Evolutionary conservation across 495 filamentous ascomycete genomes (phyloP).

Genomic region (Penicillium samsonianum): DNA sequence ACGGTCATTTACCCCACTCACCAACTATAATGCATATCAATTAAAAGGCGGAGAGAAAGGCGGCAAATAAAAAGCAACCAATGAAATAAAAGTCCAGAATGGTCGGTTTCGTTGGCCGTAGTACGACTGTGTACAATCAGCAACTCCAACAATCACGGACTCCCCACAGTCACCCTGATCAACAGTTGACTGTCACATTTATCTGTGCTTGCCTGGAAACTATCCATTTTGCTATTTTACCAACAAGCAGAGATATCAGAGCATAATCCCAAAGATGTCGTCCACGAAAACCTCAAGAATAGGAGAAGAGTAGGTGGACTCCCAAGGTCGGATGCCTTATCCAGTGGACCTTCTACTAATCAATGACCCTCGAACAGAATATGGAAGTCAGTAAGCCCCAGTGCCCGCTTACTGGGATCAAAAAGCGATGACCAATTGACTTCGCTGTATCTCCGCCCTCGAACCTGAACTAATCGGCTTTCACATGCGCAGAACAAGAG

Average conservation of each 20-base stretch:
- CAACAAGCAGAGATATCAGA: background rate
- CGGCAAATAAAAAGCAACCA: background rate
- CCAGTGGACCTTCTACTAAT: slow-evolving; percentile 30
- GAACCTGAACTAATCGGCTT: slow-evolving; percentile 14
- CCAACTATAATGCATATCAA: background rate
- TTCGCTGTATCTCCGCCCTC: background rate
- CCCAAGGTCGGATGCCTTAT: slow-evolving; percentile 8
- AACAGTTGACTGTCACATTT: slow-evolving; percentile 17
- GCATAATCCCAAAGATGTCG: slow-evolving; percentile 52
- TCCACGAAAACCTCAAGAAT: slow-evolving; percentile 82
- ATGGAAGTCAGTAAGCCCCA: slow-evolving; percentile 81
- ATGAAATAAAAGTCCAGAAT: background rate
- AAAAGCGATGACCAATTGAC: background rate
- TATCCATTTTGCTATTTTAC: background rate
- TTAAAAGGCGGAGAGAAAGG: background rate
- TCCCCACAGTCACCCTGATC: slow-evolving; percentile 30
- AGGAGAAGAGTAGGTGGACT: slow-evolving; percentile 87
- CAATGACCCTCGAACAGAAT: slow-evolving; percentile 57
- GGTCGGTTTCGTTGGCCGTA: background rate
- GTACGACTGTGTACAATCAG: slow-evolving; percentile 6
- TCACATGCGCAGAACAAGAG: slow-evolving; percentile 49
- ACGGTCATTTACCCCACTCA: slow-evolving; percentile 1
- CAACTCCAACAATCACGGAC: slow-evolving; percentile 25
- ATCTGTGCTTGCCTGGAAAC: background rate
- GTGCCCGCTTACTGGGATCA: background rate